Evolutionary conservation across 495 filamentous ascomycete genomes (phyloP).

Genomic region (Friedmanniomyces simplex): DNA sequence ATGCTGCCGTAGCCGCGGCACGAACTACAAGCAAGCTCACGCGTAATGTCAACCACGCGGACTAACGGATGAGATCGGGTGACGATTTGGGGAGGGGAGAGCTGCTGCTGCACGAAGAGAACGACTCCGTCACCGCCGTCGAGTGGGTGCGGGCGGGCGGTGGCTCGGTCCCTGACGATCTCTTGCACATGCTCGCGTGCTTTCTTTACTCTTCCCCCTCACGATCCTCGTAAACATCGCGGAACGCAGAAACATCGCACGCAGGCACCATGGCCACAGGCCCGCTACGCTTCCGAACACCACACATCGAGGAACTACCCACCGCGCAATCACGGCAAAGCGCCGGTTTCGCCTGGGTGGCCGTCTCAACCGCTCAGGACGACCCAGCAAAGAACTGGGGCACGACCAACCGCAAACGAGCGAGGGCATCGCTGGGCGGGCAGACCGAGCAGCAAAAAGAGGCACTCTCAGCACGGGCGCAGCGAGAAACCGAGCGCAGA

Average conservation of each 20-base stretch:
- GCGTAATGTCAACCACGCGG: background rate
- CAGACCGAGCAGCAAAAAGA: constrained; percentile 29
- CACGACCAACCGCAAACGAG: constrained; percentile 53
- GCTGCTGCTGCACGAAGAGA: too few relatives aligned
- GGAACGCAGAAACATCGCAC: background rate
- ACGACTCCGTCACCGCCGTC: background rate
- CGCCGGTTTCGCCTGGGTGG: constrained; percentile 83
- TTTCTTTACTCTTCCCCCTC: background rate
- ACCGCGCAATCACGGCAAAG: constrained; percentile 53
- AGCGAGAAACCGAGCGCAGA: constrained; percentile 64
- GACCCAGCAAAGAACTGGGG: constrained; percentile 45
- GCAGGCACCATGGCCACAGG: constrained; percentile 16
- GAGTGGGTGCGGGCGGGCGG: background rate
- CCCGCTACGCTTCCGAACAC: constrained; percentile 37
- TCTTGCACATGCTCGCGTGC: constrained; percentile 7
- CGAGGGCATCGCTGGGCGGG: constrained; percentile 25
- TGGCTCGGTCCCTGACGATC: background rate
- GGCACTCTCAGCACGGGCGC: constrained; percentile 62
- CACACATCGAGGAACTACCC: constrained; percentile 64
- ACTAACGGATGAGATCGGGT: constrained; percentile 5
- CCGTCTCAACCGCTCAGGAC: constrained; percentile 48
- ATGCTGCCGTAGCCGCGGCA: constrained; percentile 1
- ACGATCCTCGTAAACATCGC: background rate
- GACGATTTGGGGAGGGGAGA: background rate
- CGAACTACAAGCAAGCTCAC: background rate